Percentiles rank a stretch among this genome's conserved stretches.
Evolutionary conservation across 2,329 filamentous ascomycete species (phyloP).

Genomic region (Colletotrichum magnum): DNA sequence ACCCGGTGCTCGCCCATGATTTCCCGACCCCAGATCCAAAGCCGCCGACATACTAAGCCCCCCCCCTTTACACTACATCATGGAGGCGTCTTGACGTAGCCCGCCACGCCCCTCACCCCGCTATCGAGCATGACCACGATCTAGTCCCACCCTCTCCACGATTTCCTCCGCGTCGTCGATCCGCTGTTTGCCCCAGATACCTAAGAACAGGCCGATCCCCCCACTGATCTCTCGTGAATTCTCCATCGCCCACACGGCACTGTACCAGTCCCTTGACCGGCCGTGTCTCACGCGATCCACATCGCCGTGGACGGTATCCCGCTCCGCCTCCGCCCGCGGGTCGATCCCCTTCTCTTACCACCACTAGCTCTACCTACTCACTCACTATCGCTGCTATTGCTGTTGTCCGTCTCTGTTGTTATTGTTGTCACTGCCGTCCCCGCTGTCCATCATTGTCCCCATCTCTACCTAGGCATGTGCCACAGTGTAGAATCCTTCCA

Average conservation of each 20-base stretch:
- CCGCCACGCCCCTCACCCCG: slow-evolving; percentile 70
- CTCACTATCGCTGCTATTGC: no score
- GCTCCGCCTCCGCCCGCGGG: slow-evolving; percentile 55
- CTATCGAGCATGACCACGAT: slow-evolving; percentile 54
- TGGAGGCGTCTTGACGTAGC: slow-evolving; percentile 69
- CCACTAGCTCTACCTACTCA: no score
- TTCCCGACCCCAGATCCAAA: slow-evolving; percentile 64
- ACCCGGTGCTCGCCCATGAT: slow-evolving; percentile 36
- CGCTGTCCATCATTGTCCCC: no score
- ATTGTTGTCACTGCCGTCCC: no score
- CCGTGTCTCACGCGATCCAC: slow-evolving; percentile 79
- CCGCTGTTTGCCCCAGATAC: slow-evolving; percentile 74
- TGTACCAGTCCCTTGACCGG: slow-evolving; percentile 73
- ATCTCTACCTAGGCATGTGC: no score
- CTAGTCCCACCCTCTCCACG: slow-evolving; percentile 46
- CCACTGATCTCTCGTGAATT: slow-evolving; percentile 72
- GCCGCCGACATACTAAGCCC: slow-evolving; percentile 68
- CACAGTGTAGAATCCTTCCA: no score
- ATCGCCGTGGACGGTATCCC: slow-evolving; percentile 62
- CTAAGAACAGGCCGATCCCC: slow-evolving; percentile 67
- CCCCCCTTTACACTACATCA: slow-evolving; percentile 48
- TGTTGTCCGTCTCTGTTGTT: no score
- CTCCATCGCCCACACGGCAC: slow-evolving; percentile 72
- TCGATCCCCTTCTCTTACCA: slow-evolving; percentile 64
- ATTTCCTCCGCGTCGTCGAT: slow-evolving; percentile 70